These are phyloP conservation scores for Pythium myriotylum DNA, from an alignment of 352 stramenopile genomes.

Conservation along the genomic window DNA sequence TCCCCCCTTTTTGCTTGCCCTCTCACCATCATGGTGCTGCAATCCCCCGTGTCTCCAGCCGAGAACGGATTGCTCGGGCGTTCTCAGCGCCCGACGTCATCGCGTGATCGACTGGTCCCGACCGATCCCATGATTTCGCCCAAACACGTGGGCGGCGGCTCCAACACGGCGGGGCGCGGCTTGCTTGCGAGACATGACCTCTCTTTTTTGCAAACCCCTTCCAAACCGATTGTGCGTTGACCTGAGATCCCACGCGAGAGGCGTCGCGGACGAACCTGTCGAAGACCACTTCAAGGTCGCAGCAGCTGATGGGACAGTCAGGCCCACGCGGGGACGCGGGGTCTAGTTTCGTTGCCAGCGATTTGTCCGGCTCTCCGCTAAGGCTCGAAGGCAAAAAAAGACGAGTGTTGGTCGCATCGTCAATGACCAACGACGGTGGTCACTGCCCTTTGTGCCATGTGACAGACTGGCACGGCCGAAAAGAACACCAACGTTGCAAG, in stretches of 20 bases:
- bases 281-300: conserved; percentile 4
- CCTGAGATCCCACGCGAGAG: background rate
- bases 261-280: background rate
- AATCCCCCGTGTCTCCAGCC: conserved; percentile 12
- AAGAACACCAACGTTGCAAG: background rate
- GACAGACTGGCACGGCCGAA: conserved; percentile 1
- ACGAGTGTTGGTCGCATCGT: conserved; percentile 2
- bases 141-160: conserved; percentile 8
- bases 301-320: conserved; percentile 20
- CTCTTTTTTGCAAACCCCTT: background rate
- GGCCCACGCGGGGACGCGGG: background rate
- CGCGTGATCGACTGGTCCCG: conserved; percentile 9
- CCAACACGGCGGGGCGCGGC: conserved; percentile 9
- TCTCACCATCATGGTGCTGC: conserved; percentile 21
- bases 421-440: background rate
- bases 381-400: background rate
- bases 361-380: conserved; percentile 15
- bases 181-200: conserved; percentile 10
- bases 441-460: conserved; percentile 1
- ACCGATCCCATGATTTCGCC: conserved; percentile 9
- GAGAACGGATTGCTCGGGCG: conserved; percentile 6
- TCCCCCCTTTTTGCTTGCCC: too few relatives aligned
- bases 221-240: background rate
- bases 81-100: conserved; percentile 7
- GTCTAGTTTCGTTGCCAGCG: conserved; percentile 15